Percentiles rank a stretch among this genome's conserved stretches.
These are phyloP conservation scores for Venturiaceae sp. DNA, from an alignment of 2,329 filamentous ascomycete genomes.

Conservation along the genomic window DNA sequence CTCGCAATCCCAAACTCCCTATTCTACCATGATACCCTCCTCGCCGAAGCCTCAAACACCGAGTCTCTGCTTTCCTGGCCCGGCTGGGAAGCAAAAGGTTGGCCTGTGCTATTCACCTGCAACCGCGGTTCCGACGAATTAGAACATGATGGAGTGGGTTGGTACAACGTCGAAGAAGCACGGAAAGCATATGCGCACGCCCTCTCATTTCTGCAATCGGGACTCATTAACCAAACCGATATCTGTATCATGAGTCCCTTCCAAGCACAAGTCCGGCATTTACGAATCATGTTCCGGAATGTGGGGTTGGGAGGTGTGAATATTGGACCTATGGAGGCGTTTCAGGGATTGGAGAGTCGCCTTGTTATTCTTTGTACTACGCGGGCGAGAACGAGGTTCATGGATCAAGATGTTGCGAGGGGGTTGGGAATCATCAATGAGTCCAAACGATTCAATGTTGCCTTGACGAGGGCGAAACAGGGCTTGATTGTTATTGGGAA, in stretches of 20 bases:
- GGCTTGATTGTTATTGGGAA: constrained; percentile 32
- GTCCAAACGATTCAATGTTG: constrained; percentile 33
- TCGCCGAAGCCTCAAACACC: constrained; percentile 25
- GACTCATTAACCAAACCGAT: constrained; percentile 20
- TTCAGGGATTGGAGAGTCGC: constrained; percentile 34
- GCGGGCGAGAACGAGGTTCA: constrained; percentile 21
- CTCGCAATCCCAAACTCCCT: constrained; percentile 29
- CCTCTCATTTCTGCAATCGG: constrained; percentile 16
- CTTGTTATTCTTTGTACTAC: constrained; percentile 37
- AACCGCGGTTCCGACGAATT: constrained; percentile 29
- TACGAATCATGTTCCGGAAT: constrained; percentile 27
- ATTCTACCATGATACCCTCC: constrained; percentile 35
- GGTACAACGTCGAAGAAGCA: constrained; percentile 24
- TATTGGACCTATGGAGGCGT: constrained; percentile 36
- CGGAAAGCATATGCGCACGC: constrained; percentile 21
- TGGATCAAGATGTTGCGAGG: constrained; percentile 20
- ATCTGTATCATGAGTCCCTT: constrained; percentile 37
- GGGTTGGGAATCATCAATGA: constrained; percentile 27
- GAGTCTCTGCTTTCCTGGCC: constrained; percentile 20
- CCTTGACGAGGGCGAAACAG: constrained; percentile 33
- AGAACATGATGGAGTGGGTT: constrained; percentile 29
- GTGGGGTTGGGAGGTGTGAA: constrained; percentile 27
- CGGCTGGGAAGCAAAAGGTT: constrained; percentile 27
- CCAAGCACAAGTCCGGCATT: constrained; percentile 30
- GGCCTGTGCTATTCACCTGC: constrained; percentile 33